These are phyloP conservation scores for Tetracladium setigerum DNA, from an alignment of 495 filamentous ascomycete genomes.

Conservation along the genomic window DNA sequence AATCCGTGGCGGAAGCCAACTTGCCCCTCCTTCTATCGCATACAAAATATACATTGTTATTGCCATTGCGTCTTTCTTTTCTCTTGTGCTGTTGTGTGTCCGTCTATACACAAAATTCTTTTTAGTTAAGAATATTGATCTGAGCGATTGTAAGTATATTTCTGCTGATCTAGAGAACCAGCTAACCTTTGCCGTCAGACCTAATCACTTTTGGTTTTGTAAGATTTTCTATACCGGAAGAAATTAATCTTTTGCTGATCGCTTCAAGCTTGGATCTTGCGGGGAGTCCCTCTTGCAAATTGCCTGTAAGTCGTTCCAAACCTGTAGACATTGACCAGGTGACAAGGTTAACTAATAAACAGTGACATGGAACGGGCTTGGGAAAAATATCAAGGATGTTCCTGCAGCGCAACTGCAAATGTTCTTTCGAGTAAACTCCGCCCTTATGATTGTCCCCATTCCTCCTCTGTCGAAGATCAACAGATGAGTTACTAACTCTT, in stretches of 20 bases:
- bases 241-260: too few species aligned
- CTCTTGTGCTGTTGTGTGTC: too few species aligned
- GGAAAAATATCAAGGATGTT: slow-evolving; percentile 8
- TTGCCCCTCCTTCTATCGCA: too few species aligned
- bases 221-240: too few species aligned
- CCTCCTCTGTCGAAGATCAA: neutral
- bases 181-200: too few species aligned
- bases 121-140: slow-evolving; percentile 19
- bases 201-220: too few species aligned
- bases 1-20: too few species aligned
- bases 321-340: slow-evolving; percentile 3
- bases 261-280: too few species aligned
- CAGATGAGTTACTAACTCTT: neutral
- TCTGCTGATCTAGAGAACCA: too few species aligned
- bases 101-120: slow-evolving; percentile 18
- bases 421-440: slow-evolving; percentile 1
- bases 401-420: slow-evolving; percentile 6
- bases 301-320: slow-evolving; percentile 1
- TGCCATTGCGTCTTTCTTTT: too few species aligned
- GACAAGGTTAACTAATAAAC: neutral
- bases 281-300: too few species aligned
- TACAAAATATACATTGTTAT: too few species aligned
- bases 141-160: slow-evolving; percentile 21
- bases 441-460: neutral
- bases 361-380: slow-evolving; percentile 8